Evolutionary conservation across 2,329 filamentous ascomycete species (phyloP), one percentile per base, ranked within the genome.

Genomic region (Pseudogymnoascus sp.): DNA sequence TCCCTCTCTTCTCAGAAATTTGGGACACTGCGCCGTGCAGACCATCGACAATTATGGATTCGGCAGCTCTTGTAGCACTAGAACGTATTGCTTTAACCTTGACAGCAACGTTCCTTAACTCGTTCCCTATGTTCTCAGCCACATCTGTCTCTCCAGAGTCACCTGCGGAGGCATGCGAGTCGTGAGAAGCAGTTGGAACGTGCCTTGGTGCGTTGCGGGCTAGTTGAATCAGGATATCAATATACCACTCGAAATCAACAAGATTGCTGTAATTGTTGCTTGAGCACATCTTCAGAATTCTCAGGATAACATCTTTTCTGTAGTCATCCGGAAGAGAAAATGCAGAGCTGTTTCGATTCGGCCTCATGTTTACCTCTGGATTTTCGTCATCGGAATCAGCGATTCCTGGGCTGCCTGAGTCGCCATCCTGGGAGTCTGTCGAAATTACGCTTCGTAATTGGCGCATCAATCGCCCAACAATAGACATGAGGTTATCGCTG

Each of bases 161-260:
- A n/a, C 60, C 64, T 5, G 31, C 8, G 8, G 58, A 62, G 24
- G 62, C 37, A 5, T 63, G 62, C 3, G 58, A 54, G 9, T 66
- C 61, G 2, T 65, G 41, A 10, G 60, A 44, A 24, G 68, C 68
- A 10, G 68, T 68, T 54, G 80, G 75, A n/a, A 77, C 68, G 29
- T 54, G 47, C 29, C 47, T 54, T 0, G 78, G 88, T 17, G 87
- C 79, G 75, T 90, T 81, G 71, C 87, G 85, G 40, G 97, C 85
- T 11, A 99, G 81, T 71, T 96, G 91, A 4, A 90, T 88, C 31
- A 99, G 77, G 29, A 96, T 84, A 66, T 94, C 90, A 66, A 97
- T 88, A 73, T 97, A 97, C 94, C 94, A 99, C 67, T 97, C 93
- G 72, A 99, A 99, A 71, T 99, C 93, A 60, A 82, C 78, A 57